Percentiles rank a stretch among this genome's conserved stretches.
Conservation (phyloP, 129 eudicot species). For the Dittrichia graveolens region DNA sequence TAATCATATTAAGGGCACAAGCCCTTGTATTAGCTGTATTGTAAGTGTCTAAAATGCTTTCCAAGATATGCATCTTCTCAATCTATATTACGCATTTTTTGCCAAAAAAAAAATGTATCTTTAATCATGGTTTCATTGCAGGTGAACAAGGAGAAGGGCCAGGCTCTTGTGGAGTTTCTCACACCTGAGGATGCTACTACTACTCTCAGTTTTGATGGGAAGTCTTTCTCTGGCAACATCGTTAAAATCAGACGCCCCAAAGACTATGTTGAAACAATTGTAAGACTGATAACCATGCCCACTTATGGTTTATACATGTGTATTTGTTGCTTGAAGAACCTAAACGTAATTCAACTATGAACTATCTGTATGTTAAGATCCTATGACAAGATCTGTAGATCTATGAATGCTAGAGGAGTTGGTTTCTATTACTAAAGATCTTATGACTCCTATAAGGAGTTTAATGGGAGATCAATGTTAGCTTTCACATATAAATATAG, state of each 20-base stretch:
- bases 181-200: conserved; percentile 95
- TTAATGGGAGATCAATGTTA: neutral
- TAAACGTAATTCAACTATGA: conserved; percentile 8
- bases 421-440: conserved; percentile 9
- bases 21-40: conserved; percentile 92
- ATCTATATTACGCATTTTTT: conserved; percentile 6
- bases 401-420: conserved; percentile 8
- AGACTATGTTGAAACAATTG: conserved; percentile 69
- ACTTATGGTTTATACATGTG: conserved; percentile 24
- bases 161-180: conserved; percentile 92
- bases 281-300: conserved; percentile 55
- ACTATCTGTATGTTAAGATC: conserved; percentile 19
- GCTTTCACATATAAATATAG: conserved; percentile 7
- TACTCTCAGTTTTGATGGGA: conserved; percentile 81
- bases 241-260: conserved; percentile 90
- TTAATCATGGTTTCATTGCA: conserved; percentile 38
- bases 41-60: conserved; percentile 48
- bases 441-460: neutral
- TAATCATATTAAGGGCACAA: conserved; percentile 57
- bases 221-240: conserved; percentile 59
- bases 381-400: neutral
- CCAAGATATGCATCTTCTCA: neutral
- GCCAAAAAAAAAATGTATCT: neutral
- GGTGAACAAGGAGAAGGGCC: conserved; percentile 95
- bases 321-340: conserved; percentile 26